phyloP scores from a whole-genome alignment of 2,329 filamentous ascomycete genomes.

The Coniochaeta ligniaria region DNA sequence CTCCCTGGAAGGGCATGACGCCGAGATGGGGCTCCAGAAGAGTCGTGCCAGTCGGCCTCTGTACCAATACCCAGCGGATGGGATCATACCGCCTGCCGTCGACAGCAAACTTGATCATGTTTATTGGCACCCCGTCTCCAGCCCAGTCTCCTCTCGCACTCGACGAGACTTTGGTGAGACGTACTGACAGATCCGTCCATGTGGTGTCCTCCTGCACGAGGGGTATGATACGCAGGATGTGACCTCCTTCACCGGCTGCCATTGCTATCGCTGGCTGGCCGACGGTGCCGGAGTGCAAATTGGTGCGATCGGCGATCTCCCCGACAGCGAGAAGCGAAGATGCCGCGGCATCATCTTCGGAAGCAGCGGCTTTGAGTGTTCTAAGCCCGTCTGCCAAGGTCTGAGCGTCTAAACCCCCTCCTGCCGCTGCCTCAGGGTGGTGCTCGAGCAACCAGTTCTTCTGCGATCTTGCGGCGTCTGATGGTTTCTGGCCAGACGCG shows the following conservation, averaged over 20 bases:
- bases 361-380: constrained; percentile 3
- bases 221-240: constrained; percentile 47
- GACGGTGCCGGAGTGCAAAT: constrained; percentile 8
- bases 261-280: constrained; percentile 34
- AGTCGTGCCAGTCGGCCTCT: constrained; percentile 43
- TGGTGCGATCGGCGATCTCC: constrained; percentile 36
- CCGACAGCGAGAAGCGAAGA: constrained; percentile 46
- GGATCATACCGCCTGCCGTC: constrained; percentile 26
- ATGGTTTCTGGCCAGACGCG: constrained; percentile 3
- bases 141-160: constrained; percentile 45
- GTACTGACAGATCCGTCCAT: constrained; percentile 44
- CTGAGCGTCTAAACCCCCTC: constrained; percentile 21
- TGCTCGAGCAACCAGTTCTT: constrained; percentile 42
- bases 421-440: constrained; percentile 42
- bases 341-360: background rate
- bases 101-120: constrained; percentile 41
- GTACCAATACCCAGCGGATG: constrained; percentile 45
- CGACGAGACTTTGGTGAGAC: constrained; percentile 34
- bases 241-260: constrained; percentile 49
- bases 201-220: constrained; percentile 43
- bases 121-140: constrained; percentile 41
- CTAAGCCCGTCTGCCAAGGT: constrained; percentile 27
- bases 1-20: constrained; percentile 18
- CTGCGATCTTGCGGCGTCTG: constrained; percentile 25
- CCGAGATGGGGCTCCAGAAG: constrained; percentile 45